These are phyloP conservation scores for Corylus avellana DNA, from an alignment of 306 rosid species.

Conservation along the genomic window DNA sequence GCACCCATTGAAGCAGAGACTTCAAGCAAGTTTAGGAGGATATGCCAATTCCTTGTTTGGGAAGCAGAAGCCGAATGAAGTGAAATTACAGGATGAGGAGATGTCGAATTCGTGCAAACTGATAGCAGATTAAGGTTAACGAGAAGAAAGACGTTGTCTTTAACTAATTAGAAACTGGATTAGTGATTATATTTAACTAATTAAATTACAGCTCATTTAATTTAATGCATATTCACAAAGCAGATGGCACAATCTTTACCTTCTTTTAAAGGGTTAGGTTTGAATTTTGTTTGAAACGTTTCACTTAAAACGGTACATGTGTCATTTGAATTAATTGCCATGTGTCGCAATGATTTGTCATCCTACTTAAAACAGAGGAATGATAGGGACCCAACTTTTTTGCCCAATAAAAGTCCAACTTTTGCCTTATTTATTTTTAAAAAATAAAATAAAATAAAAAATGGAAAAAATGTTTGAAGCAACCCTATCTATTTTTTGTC, in stretches of 20 bases:
- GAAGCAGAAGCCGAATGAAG: background rate
- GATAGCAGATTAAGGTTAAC: constrained; percentile 22
- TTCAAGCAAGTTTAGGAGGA: constrained; percentile 35
- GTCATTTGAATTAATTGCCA: no score
- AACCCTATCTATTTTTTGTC: no score
- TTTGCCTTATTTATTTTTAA: no score
- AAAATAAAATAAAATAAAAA: no score
- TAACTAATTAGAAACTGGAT: constrained; percentile 12
- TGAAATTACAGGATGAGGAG: background rate
- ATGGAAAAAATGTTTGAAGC: no score
- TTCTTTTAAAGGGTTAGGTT: background rate
- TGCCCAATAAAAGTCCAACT: no score
- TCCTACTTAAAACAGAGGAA: no score
- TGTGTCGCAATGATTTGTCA: no score
- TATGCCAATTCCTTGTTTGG: constrained; percentile 2
- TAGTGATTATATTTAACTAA: background rate
- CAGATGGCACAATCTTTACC: background rate
- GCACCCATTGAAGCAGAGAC: constrained; percentile 21
- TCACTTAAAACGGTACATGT: no score
- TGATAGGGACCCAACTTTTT: no score
- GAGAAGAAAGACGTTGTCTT: constrained; percentile 27
- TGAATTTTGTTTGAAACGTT: no score
- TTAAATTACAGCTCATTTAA: no score
- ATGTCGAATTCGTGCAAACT: constrained; percentile 12
- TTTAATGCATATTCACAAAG: background rate